phyloP scores from a whole-genome alignment of 371 early-diverging fungal genomes.

The Mucor sp. region DNA sequence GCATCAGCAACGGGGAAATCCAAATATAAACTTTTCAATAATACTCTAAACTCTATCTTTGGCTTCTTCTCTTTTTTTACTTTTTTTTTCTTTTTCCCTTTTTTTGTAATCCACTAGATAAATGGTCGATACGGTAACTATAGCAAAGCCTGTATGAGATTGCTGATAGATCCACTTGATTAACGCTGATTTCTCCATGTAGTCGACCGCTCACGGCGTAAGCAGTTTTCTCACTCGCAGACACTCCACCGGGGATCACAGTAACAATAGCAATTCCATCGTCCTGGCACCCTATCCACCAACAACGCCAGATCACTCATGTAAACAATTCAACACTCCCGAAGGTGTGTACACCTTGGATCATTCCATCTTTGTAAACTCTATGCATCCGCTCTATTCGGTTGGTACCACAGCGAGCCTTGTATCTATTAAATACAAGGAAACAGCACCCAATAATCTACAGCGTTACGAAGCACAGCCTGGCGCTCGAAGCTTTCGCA shows the following conservation, averaged over 20 bases:
- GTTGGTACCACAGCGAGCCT: constrained; percentile 58
- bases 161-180: neutral
- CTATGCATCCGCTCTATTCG: constrained; percentile 49
- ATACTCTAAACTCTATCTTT: neutral
- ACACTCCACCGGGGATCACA: constrained; percentile 38
- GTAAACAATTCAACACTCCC: constrained; percentile 50
- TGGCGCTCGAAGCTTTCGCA: constrained; percentile 38
- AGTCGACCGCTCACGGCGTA: constrained; percentile 30
- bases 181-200: neutral
- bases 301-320: constrained; percentile 38
- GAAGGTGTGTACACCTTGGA: constrained; percentile 56
- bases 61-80: neutral
- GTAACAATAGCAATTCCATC: neutral
- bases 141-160: neutral
- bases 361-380: constrained; percentile 56
- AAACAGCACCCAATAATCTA: constrained; percentile 35
- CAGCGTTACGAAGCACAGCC: constrained; percentile 48
- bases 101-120: neutral
- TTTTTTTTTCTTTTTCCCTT: neutral
- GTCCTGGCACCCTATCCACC: constrained; percentile 40
- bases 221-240: constrained; percentile 36
- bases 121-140: constrained; percentile 28
- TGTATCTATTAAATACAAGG: constrained; percentile 66
- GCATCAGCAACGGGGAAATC: neutral
- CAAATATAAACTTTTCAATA: constrained; percentile 1